Percentiles rank a stretch among this genome's conserved stretches.
Conservation (phyloP, 2,329 filamentous ascomycete genomes). For the Trichoderma polysporum region DNA sequence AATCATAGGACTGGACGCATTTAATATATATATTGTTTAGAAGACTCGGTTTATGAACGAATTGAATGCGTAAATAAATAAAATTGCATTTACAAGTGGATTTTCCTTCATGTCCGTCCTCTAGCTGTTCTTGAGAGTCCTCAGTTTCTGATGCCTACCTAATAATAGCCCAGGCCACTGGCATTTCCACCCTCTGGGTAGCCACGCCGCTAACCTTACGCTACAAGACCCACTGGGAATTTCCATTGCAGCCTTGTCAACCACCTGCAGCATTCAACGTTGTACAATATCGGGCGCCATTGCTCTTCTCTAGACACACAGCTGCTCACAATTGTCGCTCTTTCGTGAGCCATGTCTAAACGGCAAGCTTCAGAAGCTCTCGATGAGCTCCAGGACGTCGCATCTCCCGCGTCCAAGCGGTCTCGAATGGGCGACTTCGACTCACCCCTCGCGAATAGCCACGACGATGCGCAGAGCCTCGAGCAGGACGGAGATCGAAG, state of each 20-base stretch:
- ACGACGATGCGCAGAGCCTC: slow-evolving; percentile 37
- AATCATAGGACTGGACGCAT: background rate
- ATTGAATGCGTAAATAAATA: too few relatives aligned
- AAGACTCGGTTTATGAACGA: too few relatives aligned
- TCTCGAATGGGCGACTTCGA: slow-evolving; percentile 52
- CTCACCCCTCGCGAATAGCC: slow-evolving; percentile 38
- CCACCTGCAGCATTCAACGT: background rate
- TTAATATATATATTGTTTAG: too few relatives aligned
- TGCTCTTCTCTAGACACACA: background rate
- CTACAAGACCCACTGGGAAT: slow-evolving; percentile 11
- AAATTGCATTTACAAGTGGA: too few relatives aligned
- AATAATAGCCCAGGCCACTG: background rate
- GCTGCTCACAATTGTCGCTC: background rate
- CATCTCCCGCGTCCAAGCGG: slow-evolving; percentile 60
- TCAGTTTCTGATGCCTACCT: background rate
- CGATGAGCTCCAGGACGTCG: slow-evolving; percentile 54
- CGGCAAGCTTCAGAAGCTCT: slow-evolving; percentile 60
- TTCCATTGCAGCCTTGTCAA: slow-evolving; percentile 20
- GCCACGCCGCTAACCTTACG: background rate
- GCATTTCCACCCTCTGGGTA: background rate
- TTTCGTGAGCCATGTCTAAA: slow-evolving; percentile 45
- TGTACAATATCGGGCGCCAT: background rate
- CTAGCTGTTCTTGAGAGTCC: background rate
- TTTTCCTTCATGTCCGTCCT: background rate
- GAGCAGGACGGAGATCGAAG: slow-evolving; percentile 27